Percentiles rank a stretch among this genome's conserved stretches.
phyloP scores from a whole-genome alignment of 2,329 filamentous ascomycete genomes.

The Phialophora verrucosa region DNA sequence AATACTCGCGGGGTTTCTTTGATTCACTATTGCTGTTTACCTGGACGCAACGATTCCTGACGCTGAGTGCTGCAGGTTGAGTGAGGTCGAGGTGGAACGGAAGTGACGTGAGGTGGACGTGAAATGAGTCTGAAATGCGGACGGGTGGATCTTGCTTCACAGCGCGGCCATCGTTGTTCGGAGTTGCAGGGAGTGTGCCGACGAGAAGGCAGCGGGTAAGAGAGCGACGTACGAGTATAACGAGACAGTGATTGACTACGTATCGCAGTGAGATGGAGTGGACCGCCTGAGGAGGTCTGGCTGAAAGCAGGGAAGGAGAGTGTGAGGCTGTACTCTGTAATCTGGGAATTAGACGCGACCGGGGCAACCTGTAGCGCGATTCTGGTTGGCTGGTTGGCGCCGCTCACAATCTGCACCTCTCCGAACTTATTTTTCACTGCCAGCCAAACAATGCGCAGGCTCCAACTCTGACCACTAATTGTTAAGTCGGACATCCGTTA shows the following conservation, averaged over 20 bases:
- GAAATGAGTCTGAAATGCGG: background rate
- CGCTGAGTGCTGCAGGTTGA: background rate
- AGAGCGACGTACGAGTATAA: conserved; percentile 1
- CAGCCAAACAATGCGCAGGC: conserved; percentile 5
- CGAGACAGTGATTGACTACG: background rate
- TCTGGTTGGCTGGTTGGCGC: conserved; percentile 10
- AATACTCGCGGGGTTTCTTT: background rate
- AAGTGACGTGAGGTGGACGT: conserved; percentile 16
- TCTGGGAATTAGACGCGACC: conserved; percentile 17
- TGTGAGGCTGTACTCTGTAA: background rate
- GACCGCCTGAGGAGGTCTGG: background rate
- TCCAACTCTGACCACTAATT: background rate
- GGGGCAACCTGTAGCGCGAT: conserved; percentile 13
- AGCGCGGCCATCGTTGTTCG: conserved; percentile 5
- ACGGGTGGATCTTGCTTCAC: conserved; percentile 13
- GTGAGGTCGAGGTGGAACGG: conserved; percentile 14
- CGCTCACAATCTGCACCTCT: conserved; percentile 22
- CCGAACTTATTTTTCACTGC: conserved; percentile 1
- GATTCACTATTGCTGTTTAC: background rate
- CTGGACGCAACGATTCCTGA: background rate
- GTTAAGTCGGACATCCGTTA: conserved; percentile 4
- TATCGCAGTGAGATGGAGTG: conserved; percentile 1
- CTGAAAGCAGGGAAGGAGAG: conserved; percentile 13
- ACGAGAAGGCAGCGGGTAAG: conserved; percentile 2
- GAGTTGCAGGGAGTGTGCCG: conserved; percentile 5